Evolutionary conservation across 352 stramenopile genomes (phyloP), one percentile per base, ranked within the genome.

Genomic region (Discostella stelligera): DNA sequence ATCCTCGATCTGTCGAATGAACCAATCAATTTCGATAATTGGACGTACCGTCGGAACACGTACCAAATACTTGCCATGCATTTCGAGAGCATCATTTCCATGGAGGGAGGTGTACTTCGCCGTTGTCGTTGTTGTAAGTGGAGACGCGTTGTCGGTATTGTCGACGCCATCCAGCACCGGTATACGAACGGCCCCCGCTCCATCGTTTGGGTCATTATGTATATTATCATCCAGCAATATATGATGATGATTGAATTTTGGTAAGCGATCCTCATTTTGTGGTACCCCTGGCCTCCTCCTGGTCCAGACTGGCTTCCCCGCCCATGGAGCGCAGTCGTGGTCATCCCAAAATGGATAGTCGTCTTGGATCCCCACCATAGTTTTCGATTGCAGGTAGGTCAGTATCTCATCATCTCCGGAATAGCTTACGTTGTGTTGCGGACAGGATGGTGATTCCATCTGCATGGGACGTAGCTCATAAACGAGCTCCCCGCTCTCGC

Each of bases 161-260:
- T 67, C 32, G 10, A 14, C 21, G 2, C 55, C 37, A 21, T 61
- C 27, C 39, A 61, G 20, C 2, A 77, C 30, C n/a, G 66, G 63
- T 52, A 81, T 46, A 27, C 89, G 79, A 46, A 90, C 71, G 48
- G 80, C 85, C 5, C 84, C 87, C 52, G 90, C 90, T 20, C 82
- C 76, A 79, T 94, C 84, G 21, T 78, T 54, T 3, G 61, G 59
- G 56, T 90, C 72, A 73, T 92, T 91, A 56, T 91, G 86, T 71
- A 94, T 94, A 68, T 94, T 93, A 74, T 94, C 89, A 77, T 93
- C 89, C 65, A 94, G 83, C 4, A 94, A 67, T 7, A 94, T 78
- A 74, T 94, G 89, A 70, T 93, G 89, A 74, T 88, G 56, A 71
- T 88, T 58, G 56, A 75, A 54, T 25, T 37, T 13, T 20, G 49